A percentile compares a stretch with the other conserved stretches of the same genome.
Evolutionary conservation across 2,329 filamentous ascomycete species (phyloP).

Genomic region (Pseudogymnoascus sp.): DNA sequence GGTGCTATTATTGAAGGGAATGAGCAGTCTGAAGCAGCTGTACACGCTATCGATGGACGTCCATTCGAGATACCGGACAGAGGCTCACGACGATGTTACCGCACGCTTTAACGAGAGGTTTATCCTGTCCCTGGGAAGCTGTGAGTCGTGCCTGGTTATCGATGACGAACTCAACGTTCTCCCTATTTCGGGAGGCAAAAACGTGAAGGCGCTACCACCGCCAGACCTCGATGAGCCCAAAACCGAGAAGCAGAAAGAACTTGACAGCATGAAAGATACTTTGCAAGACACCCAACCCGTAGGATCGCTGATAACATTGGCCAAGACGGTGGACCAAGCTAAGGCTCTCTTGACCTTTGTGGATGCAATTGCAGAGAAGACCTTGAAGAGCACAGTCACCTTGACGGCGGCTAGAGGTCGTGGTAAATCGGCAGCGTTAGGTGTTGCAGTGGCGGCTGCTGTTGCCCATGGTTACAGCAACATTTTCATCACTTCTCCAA

Average conservation of each 20-base stretch:
- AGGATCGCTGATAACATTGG: constrained; percentile 73
- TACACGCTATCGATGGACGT: constrained; percentile 98
- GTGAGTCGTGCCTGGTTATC: constrained; percentile 87
- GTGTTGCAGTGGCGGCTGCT: constrained; percentile 87
- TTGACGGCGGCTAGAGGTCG: constrained; percentile 89
- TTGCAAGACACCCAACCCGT: constrained; percentile 79
- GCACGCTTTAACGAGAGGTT: constrained; percentile 98
- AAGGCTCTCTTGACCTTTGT: constrained; percentile 96
- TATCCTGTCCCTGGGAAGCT: constrained; percentile 88
- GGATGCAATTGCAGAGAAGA: constrained; percentile 94
- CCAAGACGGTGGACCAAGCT: constrained; percentile 88
- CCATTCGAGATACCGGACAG: constrained; percentile 90
- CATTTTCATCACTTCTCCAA: constrained; percentile 97
- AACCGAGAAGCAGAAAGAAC: constrained; percentile 63
- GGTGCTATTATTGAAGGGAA: constrained; percentile 83
- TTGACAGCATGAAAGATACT: constrained; percentile 80
- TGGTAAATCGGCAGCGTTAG: constrained; percentile 93
- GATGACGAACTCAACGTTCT: constrained; percentile 97
- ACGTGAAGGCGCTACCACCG: constrained; percentile 73
- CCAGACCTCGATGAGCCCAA: constrained; percentile 66
- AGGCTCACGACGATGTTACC: constrained; percentile 90
- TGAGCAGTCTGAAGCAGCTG: constrained; percentile 93
- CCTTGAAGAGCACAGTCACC: constrained; percentile 83
- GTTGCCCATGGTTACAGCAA: constrained; percentile 97
- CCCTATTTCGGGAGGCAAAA: constrained; percentile 91